phyloP scores from a whole-genome alignment of 2,329 filamentous ascomycete genomes.

The Nannizziopsis barbatae region DNA sequence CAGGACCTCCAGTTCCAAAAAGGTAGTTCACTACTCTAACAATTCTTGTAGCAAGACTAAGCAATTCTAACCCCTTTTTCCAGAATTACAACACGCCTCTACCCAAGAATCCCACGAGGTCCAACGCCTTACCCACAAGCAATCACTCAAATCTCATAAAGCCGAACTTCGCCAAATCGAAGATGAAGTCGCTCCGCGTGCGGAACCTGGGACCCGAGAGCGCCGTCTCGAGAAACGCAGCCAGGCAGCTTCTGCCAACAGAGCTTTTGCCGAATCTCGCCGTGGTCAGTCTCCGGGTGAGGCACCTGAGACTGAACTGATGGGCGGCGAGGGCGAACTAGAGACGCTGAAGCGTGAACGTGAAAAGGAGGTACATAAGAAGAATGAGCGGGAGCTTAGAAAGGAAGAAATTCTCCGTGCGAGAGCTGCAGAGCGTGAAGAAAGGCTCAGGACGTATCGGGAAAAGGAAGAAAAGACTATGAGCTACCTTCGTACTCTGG shows the following conservation, averaged over 20 bases:
- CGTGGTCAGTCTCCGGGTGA: conserved; percentile 49
- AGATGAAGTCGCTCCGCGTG: conserved; percentile 72
- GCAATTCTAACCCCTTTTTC: conserved; percentile 12
- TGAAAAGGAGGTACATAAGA: conserved; percentile 56
- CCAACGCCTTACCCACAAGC: conserved; percentile 57
- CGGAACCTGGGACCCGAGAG: conserved; percentile 72
- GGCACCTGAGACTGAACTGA: conserved; percentile 62
- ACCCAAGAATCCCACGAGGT: conserved; percentile 50
- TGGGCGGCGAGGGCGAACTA: conserved; percentile 55
- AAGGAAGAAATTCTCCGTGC: conserved; percentile 71
- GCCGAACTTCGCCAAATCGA: conserved; percentile 26
- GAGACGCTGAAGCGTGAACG: conserved; percentile 57
- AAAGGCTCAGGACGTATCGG: conserved; percentile 56
- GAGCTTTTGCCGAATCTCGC: conserved; percentile 54
- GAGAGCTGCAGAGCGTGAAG: conserved; percentile 66
- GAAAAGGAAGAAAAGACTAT: conserved; percentile 77
- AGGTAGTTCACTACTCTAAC: conserved; percentile 21
- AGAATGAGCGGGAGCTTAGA: conserved; percentile 71
- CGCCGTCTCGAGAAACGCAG: conserved; percentile 75
- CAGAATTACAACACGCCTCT: conserved; percentile 33
- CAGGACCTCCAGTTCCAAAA: conserved; percentile 58
- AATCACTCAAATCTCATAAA: conserved; percentile 42
- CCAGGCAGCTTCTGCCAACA: conserved; percentile 60
- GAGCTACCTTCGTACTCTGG: conserved; percentile 66
- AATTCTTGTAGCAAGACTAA: conserved; percentile 15